Base-by-base conservation (phyloP, 1,139 yeast genomes). In the Protomyces lactucae-debilis region DNA sequence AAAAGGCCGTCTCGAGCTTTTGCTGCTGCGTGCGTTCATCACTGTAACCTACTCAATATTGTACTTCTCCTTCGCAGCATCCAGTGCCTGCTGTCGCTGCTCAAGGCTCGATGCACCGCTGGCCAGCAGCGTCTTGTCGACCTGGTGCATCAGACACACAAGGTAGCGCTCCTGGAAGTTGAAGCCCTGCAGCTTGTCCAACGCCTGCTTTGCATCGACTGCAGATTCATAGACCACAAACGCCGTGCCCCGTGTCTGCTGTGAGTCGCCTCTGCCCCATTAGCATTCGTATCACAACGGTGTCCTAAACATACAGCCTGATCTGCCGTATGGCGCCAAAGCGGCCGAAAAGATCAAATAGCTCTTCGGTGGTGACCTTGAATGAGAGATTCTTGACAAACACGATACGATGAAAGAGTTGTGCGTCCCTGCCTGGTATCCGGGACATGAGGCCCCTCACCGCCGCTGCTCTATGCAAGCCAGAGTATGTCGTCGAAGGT, bases 361-460 rank as follows among this genome's bases (percentile, higher is more conserved):
- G 73, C 36, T 83, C 81, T 1, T 76, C 77, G 0, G 81, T 71
- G 1, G 82, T 75, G 2, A 82, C 78, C 45, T 78, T 78, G 71
- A 80, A 85, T 0, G 89, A 85, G 16, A 85, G 76, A 71, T 85
- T 85, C 71, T 83, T 83, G 40, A 84, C 84, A 66, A 78, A 78
- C 10, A 85, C 68, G 23, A 76, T 75, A 18, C 71, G 64, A 61
- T 68, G 68, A 39, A 66, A 66, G 35, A 67, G 70, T 18, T 68
- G 43, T 12, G 65, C 37, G 36, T 65, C 57, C 57, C 59, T 66
- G 36, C 35, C 37, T n/a, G 36, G 35, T 51, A 51, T n/a, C 16
- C 36, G 37, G 37, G 37, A n/a, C 54, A 32, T 51, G 6, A 28
- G 32, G 32, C 8, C 32, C 32, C 32, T 40, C 32, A 28, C 32